Evolutionary conservation across 345 rosid species (phyloP), one percentile per base, ranked within the genome.

Genomic region (Gossypium australe): DNA sequence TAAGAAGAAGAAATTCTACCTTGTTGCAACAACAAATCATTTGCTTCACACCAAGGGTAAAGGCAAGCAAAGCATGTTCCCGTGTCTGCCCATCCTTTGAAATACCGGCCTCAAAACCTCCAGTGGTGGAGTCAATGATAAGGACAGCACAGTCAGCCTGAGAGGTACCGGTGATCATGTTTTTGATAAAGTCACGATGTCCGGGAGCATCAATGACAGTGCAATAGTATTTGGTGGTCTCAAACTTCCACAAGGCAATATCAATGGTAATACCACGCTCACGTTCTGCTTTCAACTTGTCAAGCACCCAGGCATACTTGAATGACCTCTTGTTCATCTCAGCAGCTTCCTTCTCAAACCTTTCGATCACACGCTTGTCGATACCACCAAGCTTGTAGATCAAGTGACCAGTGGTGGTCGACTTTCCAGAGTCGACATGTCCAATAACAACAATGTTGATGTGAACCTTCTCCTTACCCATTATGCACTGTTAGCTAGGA

Each of bases 281-380:
- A 13, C 98, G 97, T 89, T 91, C 97, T 0, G 98, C 95, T 90
- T 91, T 93, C 49, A 91, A 92, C 87, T 93, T 93, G 90, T 93
- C 98, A 16, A 93, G 93, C 77, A 90, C 67, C 67, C 67, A 62
- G 2, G 67, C 67, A 29, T 62, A 62, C 67, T 62, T 62, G 45
- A 62, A 62, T 16, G 67, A 62, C 9, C 67, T 62, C 67, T 62
- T 62, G 67, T 62, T 62, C 67, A 62, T 62, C 45, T 62, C 67
- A 34, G 45, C 67, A 29, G 67, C 67, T 62, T 62, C 67, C 67
- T 62, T 62, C 67, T 29, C 67, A 5, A 62, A 62, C 45, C 67
- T 62, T 38, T 62, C 67, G 0, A 62, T 62, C 43, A 62, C 67
- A 29, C 67, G 67, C 67, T 62, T 62, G 45, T 62, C 67, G 3